Evolutionary conservation across 1,284 basidiomycete genomes (phyloP).

Genomic region (Anthracocystis panici-leucophaei): DNA sequence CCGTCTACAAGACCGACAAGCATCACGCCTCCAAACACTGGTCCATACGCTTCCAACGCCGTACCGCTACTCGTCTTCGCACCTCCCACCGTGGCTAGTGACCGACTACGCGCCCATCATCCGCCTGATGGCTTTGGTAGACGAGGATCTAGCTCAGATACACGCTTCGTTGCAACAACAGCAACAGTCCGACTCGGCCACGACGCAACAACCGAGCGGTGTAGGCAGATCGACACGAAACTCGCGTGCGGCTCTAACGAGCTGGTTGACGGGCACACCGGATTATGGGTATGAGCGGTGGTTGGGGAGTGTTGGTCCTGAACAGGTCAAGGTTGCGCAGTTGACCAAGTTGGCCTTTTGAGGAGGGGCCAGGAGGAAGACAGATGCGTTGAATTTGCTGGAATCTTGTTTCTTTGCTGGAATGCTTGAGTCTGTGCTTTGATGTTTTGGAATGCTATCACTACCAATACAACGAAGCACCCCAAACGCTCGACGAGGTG

Average conservation of each 20-base stretch:
- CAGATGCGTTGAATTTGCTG: too few species aligned
- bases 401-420: background rate
- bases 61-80: conserved; percentile 68
- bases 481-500: conserved; percentile 36
- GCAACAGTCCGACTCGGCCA: background rate
- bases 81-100: conserved; percentile 72
- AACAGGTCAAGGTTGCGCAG: conserved; percentile 16
- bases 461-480: conserved; percentile 49
- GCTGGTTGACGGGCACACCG: conserved; percentile 5
- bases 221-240: conserved; percentile 23
- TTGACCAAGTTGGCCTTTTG: conserved; percentile 8
- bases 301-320: conserved; percentile 11
- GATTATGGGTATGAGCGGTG: conserved; percentile 25
- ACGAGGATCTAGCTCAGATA: conserved; percentile 73
- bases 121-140: conserved; percentile 77
- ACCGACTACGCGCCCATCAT: conserved; percentile 80
- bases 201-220: background rate
- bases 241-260: conserved; percentile 8
- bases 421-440: background rate
- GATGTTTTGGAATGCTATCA: conserved; percentile 19
- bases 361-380: background rate
- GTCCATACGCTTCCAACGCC: conserved; percentile 65
- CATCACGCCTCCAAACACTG: conserved; percentile 71
- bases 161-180: conserved; percentile 13
- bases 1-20: background rate